Evolutionary conservation across 768 basidiomycete species (phyloP).

Genomic region (Leccinum rimulosum): DNA sequence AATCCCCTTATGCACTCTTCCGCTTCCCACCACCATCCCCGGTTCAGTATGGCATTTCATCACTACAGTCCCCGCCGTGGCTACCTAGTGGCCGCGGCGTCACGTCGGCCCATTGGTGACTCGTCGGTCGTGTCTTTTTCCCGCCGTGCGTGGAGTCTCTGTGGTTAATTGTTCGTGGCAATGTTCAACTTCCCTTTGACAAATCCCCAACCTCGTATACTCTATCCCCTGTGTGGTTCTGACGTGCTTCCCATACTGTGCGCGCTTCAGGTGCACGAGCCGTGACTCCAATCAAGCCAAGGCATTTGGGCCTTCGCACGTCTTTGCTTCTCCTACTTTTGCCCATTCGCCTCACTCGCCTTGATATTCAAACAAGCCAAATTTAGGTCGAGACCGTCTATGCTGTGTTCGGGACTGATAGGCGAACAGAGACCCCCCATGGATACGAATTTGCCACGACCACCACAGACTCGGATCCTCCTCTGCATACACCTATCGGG

Average conservation of each 20-base stretch:
- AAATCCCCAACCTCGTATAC: neutral
- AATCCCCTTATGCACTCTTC: neutral
- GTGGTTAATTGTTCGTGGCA: neutral
- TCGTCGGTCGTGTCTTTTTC: constrained; percentile 6
- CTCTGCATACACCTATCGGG: constrained; percentile 27
- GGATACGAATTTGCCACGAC: constrained; percentile 29
- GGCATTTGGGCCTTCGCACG: constrained; percentile 3
- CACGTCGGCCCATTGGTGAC: constrained; percentile 17
- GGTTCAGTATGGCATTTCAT: constrained; percentile 10
- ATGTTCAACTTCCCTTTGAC: neutral
- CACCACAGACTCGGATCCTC: constrained; percentile 29
- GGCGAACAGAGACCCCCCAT: constrained; percentile 22
- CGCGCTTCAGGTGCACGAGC: constrained; percentile 1
- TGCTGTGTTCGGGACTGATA: constrained; percentile 11
- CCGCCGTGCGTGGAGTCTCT: neutral
- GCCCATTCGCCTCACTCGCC: neutral
- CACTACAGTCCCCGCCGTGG: constrained; percentile 15
- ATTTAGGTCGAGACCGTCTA: constrained; percentile 6
- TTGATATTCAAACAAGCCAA: constrained; percentile 2
- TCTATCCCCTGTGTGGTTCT: constrained; percentile 7
- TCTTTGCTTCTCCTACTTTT: neutral
- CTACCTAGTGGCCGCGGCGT: constrained; percentile 11
- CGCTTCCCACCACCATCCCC: constrained; percentile 14
- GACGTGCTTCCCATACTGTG: neutral
- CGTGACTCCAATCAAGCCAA: constrained; percentile 10